Conservation (phyloP, 2,329 filamentous ascomycete species). For the Chrysosporium queenslandicum region DNA sequence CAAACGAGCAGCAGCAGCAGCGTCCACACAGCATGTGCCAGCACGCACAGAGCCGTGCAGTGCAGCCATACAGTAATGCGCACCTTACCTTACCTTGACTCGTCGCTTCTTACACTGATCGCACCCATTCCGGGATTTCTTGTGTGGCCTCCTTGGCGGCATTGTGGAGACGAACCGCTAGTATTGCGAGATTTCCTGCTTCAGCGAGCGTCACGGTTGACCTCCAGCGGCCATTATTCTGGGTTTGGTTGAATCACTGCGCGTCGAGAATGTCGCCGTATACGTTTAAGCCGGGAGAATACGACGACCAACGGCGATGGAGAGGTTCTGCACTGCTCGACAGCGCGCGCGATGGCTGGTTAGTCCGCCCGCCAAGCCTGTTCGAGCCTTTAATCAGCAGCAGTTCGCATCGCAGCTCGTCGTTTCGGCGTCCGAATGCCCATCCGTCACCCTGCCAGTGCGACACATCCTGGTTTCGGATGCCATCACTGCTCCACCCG, state of each 20-base stretch:
- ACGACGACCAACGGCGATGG: neutral
- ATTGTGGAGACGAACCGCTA: too few relatives aligned
- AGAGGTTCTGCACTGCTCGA: too few relatives aligned
- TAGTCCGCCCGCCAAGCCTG: neutral
- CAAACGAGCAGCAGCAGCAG: too few relatives aligned
- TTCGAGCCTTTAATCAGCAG: neutral
- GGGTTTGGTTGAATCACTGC: neutral
- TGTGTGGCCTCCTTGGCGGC: constrained; percentile 34
- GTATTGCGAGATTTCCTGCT: neutral
- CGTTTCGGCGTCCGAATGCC: neutral
- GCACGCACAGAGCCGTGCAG: neutral
- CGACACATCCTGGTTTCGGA: neutral
- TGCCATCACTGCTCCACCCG: neutral
- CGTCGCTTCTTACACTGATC: constrained; percentile 34
- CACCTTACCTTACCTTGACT: constrained; percentile 29
- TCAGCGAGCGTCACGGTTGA: neutral
- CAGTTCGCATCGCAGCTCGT: neutral
- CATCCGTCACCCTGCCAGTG: too few relatives aligned
- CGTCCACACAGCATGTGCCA: too few relatives aligned
- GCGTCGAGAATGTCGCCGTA: neutral
- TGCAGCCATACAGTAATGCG: too few relatives aligned
- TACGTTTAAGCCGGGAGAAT: neutral
- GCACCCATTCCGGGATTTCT: constrained; percentile 36
- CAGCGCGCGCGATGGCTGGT: too few relatives aligned
- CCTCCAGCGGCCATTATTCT: neutral